A percentile compares a stretch with the other conserved stretches of the same genome.
phyloP scores from a whole-genome alignment of 495 filamentous ascomycete genomes.

The Parmelia sp. region DNA sequence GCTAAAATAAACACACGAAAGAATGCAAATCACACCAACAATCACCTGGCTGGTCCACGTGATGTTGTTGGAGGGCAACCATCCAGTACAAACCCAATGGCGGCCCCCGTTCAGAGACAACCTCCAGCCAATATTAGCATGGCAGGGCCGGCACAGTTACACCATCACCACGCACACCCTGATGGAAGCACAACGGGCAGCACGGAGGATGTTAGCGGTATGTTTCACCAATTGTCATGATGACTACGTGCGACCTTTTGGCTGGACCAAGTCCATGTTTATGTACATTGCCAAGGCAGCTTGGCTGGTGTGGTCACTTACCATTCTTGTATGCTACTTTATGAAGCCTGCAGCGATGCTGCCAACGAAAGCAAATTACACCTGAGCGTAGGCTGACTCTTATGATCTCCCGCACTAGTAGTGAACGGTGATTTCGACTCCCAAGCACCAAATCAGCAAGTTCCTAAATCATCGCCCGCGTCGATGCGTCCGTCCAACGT shows the following conservation, averaged over 20 bases:
- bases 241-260: constrained; percentile 4
- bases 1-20: constrained; percentile 89
- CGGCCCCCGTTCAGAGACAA: constrained; percentile 39
- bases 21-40: constrained; percentile 40
- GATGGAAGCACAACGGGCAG: constrained; percentile 61
- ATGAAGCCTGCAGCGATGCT: constrained; percentile 11
- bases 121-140: constrained; percentile 56
- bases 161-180: constrained; percentile 68
- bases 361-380: constrained; percentile 3
- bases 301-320: constrained; percentile 10
- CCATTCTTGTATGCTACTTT: constrained; percentile 21
- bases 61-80: constrained; percentile 41
- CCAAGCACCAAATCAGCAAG: constrained; percentile 21
- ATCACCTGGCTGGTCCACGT: constrained; percentile 51
- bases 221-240: constrained; percentile 72
- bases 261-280: constrained; percentile 16
- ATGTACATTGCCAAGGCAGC: constrained; percentile 19
- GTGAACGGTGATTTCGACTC: constrained; percentile 22
- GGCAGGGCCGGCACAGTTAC: constrained; percentile 44
- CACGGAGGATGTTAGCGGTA: constrained; percentile 86
- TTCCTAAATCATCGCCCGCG: constrained; percentile 23
- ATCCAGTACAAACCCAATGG: constrained; percentile 34
- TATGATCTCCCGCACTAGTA: constrained; percentile 3
- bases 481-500: constrained; percentile 71
- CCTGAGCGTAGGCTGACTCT: constrained; percentile 18